Conservation (phyloP, 768 basidiomycete genomes). For the Termitomyces sp. region DNA sequence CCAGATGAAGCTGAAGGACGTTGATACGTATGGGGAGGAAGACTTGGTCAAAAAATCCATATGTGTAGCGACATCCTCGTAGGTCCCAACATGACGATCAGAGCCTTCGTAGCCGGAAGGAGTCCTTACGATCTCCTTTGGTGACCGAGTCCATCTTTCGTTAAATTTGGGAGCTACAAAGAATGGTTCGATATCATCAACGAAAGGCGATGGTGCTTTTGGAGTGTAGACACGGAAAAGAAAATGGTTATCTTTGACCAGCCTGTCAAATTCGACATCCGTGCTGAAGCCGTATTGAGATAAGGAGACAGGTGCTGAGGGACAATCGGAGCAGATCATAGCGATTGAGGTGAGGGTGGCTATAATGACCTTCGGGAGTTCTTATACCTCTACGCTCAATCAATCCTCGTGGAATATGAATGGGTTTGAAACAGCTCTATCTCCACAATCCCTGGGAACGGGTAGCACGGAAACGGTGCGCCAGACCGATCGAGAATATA, state of each 20-base stretch:
- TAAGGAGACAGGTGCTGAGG: constrained; percentile 30
- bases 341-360: constrained; percentile 6
- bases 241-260: constrained; percentile 66
- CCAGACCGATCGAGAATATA: background rate
- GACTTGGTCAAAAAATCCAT: constrained; percentile 80
- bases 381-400: constrained; percentile 19
- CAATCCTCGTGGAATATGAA: constrained; percentile 31
- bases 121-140: constrained; percentile 26
- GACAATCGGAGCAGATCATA: constrained; percentile 22
- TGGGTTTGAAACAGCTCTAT: constrained; percentile 28
- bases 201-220: constrained; percentile 53
- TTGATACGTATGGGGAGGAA: constrained; percentile 67
- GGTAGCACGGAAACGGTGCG: constrained; percentile 1
- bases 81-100: constrained; percentile 33
- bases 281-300: constrained; percentile 76
- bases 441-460: background rate
- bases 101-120: constrained; percentile 1
- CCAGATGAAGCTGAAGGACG: constrained; percentile 82
- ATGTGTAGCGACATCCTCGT: constrained; percentile 63
- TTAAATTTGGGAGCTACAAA: constrained; percentile 71
- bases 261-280: constrained; percentile 58
- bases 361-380: constrained; percentile 3
- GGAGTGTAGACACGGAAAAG: constrained; percentile 82
- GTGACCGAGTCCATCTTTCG: constrained; percentile 39
- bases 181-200: constrained; percentile 56